Evolutionary conservation across 148 eudicot genomes (phyloP).

Genomic region (Pouteria glomerata): DNA sequence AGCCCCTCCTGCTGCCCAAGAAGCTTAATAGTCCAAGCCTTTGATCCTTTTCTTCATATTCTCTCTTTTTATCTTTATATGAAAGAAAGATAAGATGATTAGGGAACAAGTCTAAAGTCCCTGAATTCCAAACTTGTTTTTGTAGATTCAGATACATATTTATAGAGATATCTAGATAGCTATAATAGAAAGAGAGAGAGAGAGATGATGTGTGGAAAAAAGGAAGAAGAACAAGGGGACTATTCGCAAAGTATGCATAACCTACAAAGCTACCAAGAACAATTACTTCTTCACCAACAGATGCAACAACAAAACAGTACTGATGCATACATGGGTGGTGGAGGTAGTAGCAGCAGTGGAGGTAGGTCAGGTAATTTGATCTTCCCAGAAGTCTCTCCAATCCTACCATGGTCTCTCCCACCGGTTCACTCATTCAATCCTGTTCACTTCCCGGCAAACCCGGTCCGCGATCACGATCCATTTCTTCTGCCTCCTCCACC

Average conservation of each 20-base stretch:
- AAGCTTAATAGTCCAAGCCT: slow-evolving; percentile 16
- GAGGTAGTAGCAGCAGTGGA: no score
- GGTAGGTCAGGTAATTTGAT: slow-evolving; percentile 35
- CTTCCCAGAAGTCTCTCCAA: slow-evolving; percentile 43
- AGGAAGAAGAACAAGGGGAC: slow-evolving; percentile 28
- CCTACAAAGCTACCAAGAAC: slow-evolving; percentile 27
- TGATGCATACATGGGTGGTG: slow-evolving; percentile 24
- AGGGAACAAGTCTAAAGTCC: slow-evolving; percentile 21
- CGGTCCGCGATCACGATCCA: slow-evolving; percentile 41
- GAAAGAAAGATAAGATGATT: slow-evolving; percentile 18
- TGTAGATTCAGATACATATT: neutral
- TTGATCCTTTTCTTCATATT: slow-evolving; percentile 13
- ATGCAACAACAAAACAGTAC: slow-evolving; percentile 36
- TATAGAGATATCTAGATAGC: neutral
- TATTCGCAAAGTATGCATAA: slow-evolving; percentile 12
- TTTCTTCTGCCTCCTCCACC: slow-evolving; percentile 46
- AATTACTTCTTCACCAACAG: slow-evolving; percentile 17
- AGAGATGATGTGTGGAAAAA: slow-evolving; percentile 33
- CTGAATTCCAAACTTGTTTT: slow-evolving; percentile 2
- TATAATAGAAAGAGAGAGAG: neutral
- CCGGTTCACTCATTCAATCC: slow-evolving; percentile 35
- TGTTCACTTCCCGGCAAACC: no score
- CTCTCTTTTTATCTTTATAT: slow-evolving; percentile 22
- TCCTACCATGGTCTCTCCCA: slow-evolving; percentile 28
- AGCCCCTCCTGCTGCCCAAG: no score